Evolutionary conservation across 306 rosid genomes (phyloP).

Genomic region (Begonia fuchsioides): DNA sequence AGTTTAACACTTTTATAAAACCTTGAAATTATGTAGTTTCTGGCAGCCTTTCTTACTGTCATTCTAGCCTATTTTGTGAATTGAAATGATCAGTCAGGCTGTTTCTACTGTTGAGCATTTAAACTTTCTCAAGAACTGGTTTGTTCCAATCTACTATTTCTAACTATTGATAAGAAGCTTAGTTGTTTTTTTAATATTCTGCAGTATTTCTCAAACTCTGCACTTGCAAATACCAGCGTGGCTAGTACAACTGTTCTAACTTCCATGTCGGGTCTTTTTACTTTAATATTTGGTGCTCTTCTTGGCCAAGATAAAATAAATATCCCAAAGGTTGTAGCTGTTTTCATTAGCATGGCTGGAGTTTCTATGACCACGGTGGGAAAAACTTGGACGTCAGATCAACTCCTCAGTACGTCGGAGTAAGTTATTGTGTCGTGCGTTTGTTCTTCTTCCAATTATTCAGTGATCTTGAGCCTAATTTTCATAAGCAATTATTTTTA

Average conservation of each 20-base stretch:
- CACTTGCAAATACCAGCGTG: slow-evolving; percentile 63
- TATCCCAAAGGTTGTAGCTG: slow-evolving; percentile 37
- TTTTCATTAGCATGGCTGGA: slow-evolving; percentile 53
- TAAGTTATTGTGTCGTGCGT: slow-evolving; percentile 17
- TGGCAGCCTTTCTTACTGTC: not conserved
- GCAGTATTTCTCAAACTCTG: slow-evolving; percentile 61
- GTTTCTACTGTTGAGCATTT: no score
- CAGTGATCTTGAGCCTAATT: no score
- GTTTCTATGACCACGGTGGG: slow-evolving; percentile 56
- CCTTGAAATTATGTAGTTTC: no score
- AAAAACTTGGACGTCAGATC: slow-evolving; percentile 50
- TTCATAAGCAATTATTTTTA: no score
- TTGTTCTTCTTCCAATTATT: no score
- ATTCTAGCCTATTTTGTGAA: not conserved
- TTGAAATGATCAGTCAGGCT: no score
- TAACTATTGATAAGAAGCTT: not conserved
- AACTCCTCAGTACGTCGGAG: slow-evolving; percentile 26
- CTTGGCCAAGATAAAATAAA: slow-evolving; percentile 46
- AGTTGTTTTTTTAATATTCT: slow-evolving; percentile 3
- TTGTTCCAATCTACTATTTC: no score
- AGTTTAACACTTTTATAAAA: no score
- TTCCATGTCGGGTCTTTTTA: slow-evolving; percentile 55
- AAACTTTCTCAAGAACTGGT: no score
- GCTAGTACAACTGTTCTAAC: slow-evolving; percentile 53
- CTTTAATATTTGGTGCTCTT: slow-evolving; percentile 56